Base-by-base conservation (phyloP, 805 yeast genomes). In the Blastobotrys attinorum region DNA sequence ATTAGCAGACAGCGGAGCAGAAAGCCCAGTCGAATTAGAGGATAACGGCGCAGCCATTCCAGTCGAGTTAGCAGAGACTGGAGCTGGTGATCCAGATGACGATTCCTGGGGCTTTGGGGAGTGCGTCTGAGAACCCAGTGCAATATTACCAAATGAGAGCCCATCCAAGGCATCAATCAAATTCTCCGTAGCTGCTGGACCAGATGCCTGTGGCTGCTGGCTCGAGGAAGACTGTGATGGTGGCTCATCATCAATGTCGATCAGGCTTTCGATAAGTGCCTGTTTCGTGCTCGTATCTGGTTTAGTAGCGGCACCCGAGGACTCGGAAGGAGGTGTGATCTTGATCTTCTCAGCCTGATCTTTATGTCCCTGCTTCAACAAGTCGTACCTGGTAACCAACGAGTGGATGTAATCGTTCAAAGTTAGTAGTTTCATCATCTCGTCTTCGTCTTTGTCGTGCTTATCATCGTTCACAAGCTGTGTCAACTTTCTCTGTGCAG, bases 401-500 rank as follows among this genome's bases (percentile, higher is more conserved):
- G 75, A 69, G 59, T 85, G 81, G 49, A 89, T 81, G 43, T 74
- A 74, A 59, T 86, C 96, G 61, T 86, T 85, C 45, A 92, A 69
- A 29, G 69, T 70, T 42, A 85, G 68, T 43, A 92, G 65, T 47
- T 77, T 79, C 40, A 69, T 71, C 29, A 86, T 83, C 7, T 83
- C 74, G 25, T 69, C 74, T 36, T 69, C 78, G 56, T 80, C 84
- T 25, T 77, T 81, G 35, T 75, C 72, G 20, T 78, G 80, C 31
- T 76, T 74, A 56, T 86, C 95, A 56, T 87, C 95, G 55, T 77
- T 82, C 48, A 86, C 77, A 54, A 92, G 83, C 54, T 81, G 82
- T 60, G 83, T 83, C 52, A 92, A 76, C 55, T 83, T 87, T 33
- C 97, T 96, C 58, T 81, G 88, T 23, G 96, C 79, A 38, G 79